Evolutionary conservation across 108 stramenopile species (phyloP), one percentile per base, ranked within the genome.

Genomic region (Pseudonitzschia multiseries): DNA sequence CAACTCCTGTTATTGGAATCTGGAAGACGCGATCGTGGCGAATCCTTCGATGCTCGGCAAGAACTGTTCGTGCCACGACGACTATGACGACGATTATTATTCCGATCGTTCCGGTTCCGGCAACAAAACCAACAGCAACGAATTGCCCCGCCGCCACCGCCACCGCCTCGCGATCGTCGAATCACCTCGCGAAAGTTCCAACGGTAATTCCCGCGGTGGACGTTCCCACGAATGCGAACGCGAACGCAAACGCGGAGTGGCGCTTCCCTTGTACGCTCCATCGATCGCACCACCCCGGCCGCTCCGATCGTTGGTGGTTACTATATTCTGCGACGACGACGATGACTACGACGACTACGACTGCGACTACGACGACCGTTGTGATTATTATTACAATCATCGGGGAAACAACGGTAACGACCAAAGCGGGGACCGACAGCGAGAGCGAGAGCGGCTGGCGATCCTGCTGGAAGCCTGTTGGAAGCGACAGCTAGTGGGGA

Each of bases 401-500:
- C 53, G 8, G n/a, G 22, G 28, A n/a, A n/a, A 27, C 62, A 32
- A 63, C 9, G 36, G 29, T 20, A 40, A 31, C 33, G 32, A 62
- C 61, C 2, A 62, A 12, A 20, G 36, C 61, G 36, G 36, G 36
- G 36, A 40, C n/a, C n/a, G n/a, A 14, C 20, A 29, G 31, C 29
- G n/a, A 31, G 8, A 21, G 17, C 29, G 36, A 6, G 36, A 62
- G 4, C 29, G 33, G 40, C 13, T 62, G 21, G 10, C 61, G 32
- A 56, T 70, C 17, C 43, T 78, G 52, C 27, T 20, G 17, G 50
- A 57, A 27, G 59, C 72, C 21, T 65, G n/a, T 27, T 79, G 78
- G 78, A 79, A 79, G 68, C 71, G 78, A 29, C 78, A 79, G 43
- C 61, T 79, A 50, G 78, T 63, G 44, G 78, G 78, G 22, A 68